phyloP scores from a whole-genome alignment of 202 grass and related monocot species.

The Schoenoplectus triqueter region DNA sequence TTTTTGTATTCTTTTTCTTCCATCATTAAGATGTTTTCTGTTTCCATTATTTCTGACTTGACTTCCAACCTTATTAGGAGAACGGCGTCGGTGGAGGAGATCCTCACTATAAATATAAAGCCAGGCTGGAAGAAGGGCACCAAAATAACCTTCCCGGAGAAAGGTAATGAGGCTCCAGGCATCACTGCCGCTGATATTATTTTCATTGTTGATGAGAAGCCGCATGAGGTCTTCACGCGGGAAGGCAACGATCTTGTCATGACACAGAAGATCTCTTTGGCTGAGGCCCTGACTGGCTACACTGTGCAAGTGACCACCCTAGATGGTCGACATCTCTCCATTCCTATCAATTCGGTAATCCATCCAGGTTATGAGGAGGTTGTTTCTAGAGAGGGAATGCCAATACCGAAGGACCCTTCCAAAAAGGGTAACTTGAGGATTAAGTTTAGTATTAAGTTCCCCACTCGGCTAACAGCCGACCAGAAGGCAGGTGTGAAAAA shows the following conservation, averaged over 20 bases:
- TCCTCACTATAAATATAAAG: conserved; percentile 80
- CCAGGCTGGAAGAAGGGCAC: conserved; percentile 95
- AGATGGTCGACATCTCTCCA: conserved; percentile 62
- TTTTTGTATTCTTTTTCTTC: too few relatives aligned
- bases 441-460: conserved; percentile 80
- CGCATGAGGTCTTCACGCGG: conserved; percentile 67
- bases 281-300: conserved; percentile 65
- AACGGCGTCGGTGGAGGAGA: conserved; percentile 67
- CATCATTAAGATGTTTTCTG: neutral
- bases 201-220: conserved; percentile 83
- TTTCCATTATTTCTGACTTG: neutral
- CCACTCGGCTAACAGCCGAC: conserved; percentile 56
- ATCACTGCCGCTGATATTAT: conserved; percentile 75
- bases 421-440: conserved; percentile 83
- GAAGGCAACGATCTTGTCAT: conserved; percentile 81
- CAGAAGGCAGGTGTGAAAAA: conserved; percentile 66
- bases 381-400: conserved; percentile 74
- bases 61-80: conserved; percentile 46
- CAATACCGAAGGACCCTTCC: conserved; percentile 62
- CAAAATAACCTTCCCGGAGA: conserved; percentile 83
- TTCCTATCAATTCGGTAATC: conserved; percentile 56
- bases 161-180: conserved; percentile 73
- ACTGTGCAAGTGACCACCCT: conserved; percentile 61
- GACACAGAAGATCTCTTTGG: conserved; percentile 72
- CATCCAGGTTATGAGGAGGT: conserved; percentile 75